Base-by-base conservation (phyloP, 2,329 filamentous ascomycete genomes). In the Aspergillus fischeri region DNA sequence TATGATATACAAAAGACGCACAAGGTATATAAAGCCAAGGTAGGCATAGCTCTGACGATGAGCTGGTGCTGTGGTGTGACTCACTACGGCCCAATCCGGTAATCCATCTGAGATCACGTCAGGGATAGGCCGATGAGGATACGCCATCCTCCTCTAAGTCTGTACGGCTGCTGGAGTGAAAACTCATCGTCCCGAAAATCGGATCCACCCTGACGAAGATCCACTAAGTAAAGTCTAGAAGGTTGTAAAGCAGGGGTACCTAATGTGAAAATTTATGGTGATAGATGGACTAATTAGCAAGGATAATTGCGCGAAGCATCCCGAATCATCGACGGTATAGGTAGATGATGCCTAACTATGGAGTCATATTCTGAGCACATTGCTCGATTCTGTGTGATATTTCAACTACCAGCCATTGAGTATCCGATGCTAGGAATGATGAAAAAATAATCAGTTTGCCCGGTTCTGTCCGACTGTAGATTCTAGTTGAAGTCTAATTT, bases 1-100 rank as follows among this genome's bases (percentile, higher is more conserved):
- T 32, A 27, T 51, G 24, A 21, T 17, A 25, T 35, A n/a, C 24
- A 24, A 27, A 27, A 49, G 35, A 50, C 28, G 24, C 41, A 4
- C n/a, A 28, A 10, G 41, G 47, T 24, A 52, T 29, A 50, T 61
- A 59, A 55, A 54, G 55, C 49, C 55, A 51, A 27, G 49, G 42
- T 28, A 29, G 50, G 55, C 38, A 50, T 50, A 28, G 44, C 48
- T 47, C 32, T 14, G 20, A 20, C 55, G 56, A 61, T 59, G 60
- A 57, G 58, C 57, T 58, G 54, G 55, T 52, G 50, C 54, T 52
- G 62, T 65, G 63, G 63, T 66, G 64, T 66, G 64, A 66, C 64
- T 66, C 63, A 66, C 61, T 61, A 54, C 42, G 48, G 20, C 55
- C 60, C 56, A 61, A 64, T 62, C 54, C 55, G 60, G 60, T 49